Base-by-base conservation (phyloP, 73 alveolate genomes). In the Tetrahymena elliotti region DNA sequence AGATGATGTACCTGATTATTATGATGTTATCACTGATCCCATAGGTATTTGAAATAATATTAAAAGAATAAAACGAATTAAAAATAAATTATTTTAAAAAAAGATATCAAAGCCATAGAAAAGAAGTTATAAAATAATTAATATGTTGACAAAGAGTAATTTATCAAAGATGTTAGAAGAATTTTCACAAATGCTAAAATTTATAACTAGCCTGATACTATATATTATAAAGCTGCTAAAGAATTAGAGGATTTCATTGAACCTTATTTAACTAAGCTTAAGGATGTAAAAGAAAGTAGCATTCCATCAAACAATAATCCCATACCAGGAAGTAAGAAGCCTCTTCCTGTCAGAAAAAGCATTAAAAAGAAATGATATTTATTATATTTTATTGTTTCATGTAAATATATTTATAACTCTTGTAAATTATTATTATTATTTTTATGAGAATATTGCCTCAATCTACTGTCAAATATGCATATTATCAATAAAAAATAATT, bases 1-100 rank as follows among this genome's bases (percentile, higher is more conserved):
- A 47, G 98, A 96, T 33, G 97, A 96, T 93, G 99, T 98, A 0
- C 99, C 99, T 12, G 99, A 98, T 95, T 99, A 99, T 95, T 98
- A 98, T 96, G 98, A 98, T 34, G 98, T 96, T n/a, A 99, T 99
- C 36, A 97, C 97, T 41, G 98, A 97, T 41, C 99, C 99, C 4
- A 98, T 98, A 97, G 88, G 88, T 68, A 68, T 27, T 27, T 27
- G 10, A 68, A 6, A 68, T 68, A 68, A 68, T 3, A 68, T 40
- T 68, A 27, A 31, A 68, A 18, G 10, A n/a, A 31, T n/a, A 24
- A 68, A 68, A 6, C 20, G 33, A 68, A 20, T 68, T 24, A 27
- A 27, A 4, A 3, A 18, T 7, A 68, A 18, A 24, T 24, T 47
- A 18, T 3, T 22, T 41, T 18, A 18, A 47, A 68, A 68, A 53